Evolutionary conservation across 2,329 filamentous ascomycete genomes (phyloP), one percentile per base, ranked within the genome.

Genomic region (Aspergillus alliaceus): DNA sequence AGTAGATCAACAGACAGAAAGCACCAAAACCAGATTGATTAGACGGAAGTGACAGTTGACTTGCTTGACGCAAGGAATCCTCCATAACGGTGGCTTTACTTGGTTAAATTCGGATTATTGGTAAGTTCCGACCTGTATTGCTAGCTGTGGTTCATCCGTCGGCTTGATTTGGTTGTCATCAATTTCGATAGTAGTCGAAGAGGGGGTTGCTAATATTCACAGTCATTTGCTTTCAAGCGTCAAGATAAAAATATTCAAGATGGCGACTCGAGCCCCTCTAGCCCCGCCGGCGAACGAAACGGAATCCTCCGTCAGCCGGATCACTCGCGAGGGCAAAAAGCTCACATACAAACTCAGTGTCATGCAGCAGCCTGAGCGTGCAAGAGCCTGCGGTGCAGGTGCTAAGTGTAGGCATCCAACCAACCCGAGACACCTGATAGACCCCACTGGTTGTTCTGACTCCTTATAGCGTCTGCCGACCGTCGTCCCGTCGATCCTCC

Each of bases 401-500:
- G 91, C 91, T 53, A 98, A 98, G 79, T 96, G 91, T 96, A 82
- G 77, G 88, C 65, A 44, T 57, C 27, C 20, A 31, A 51, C n/a
- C 18, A 11, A 15, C 22, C 44, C 35, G 42, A 42, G 58, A 58
- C 39, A 56, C 31, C 29, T 9, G 37, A 25, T 53, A 51, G 14
- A 44, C 15, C 29, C 18, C 51, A 35, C 58, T 63, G 50, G 59
- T 37, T 42, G 62, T 55, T 32, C 37, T 53, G 29, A 60, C 35
- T 54, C 34, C 59, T 60, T 39, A 65, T 64, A 92, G 89, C 90
- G 42, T 91, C 89, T 59, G 90, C 90, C 68, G 93, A 97, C 76
- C 88, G 93, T 66, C 90, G 93, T 53, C 93, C 93, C 20, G 93
- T 97, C 60, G 93, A 97, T 74, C 93, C 93, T 59, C 95, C 95